These are phyloP conservation scores for Trichoderma atroviride DNA, from an alignment of 2,329 filamentous ascomycete genomes.

Conservation along the genomic window DNA sequence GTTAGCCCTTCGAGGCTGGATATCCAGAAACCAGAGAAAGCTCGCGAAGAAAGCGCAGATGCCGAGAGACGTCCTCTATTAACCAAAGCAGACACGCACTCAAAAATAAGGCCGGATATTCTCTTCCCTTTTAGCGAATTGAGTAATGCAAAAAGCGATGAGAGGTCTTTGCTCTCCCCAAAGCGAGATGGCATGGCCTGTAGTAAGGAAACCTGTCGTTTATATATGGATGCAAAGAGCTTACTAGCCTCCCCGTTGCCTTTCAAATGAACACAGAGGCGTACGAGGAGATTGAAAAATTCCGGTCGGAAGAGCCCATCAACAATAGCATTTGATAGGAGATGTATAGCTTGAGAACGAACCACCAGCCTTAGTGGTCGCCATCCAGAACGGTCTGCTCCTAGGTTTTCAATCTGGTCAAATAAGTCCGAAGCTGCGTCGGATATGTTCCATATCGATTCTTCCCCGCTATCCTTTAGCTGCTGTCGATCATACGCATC, in stretches of 20 bases:
- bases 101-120: slow-evolving; percentile 29
- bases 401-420: slow-evolving; percentile 41
- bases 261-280: slow-evolving; percentile 36
- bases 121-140: slow-evolving; percentile 23
- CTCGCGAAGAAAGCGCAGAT: slow-evolving; percentile 33
- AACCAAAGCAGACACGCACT: slow-evolving; percentile 33
- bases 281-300: slow-evolving; percentile 36
- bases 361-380: slow-evolving; percentile 40
- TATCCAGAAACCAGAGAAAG: slow-evolving; percentile 35
- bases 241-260: slow-evolving; percentile 37
- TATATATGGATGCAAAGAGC: slow-evolving; percentile 31
- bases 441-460: slow-evolving; percentile 35
- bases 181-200: slow-evolving; percentile 28
- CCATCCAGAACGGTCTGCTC: slow-evolving; percentile 38
- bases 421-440: slow-evolving; percentile 40
- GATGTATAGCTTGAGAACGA: slow-evolving; percentile 38
- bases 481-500: slow-evolving; percentile 39
- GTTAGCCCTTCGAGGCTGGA: slow-evolving; percentile 34
- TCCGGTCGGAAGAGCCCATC: slow-evolving; percentile 38
- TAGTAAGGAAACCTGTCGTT: slow-evolving; percentile 28
- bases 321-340: slow-evolving; percentile 36
- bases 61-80: slow-evolving; percentile 30
- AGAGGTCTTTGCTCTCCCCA: slow-evolving; percentile 29
- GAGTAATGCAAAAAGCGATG: slow-evolving; percentile 33
- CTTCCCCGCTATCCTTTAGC: slow-evolving; percentile 32